Evolutionary conservation across 2,329 filamentous ascomycete genomes (phyloP), one percentile per base, ranked within the genome.

Genomic region (Fusarium verrucosum): DNA sequence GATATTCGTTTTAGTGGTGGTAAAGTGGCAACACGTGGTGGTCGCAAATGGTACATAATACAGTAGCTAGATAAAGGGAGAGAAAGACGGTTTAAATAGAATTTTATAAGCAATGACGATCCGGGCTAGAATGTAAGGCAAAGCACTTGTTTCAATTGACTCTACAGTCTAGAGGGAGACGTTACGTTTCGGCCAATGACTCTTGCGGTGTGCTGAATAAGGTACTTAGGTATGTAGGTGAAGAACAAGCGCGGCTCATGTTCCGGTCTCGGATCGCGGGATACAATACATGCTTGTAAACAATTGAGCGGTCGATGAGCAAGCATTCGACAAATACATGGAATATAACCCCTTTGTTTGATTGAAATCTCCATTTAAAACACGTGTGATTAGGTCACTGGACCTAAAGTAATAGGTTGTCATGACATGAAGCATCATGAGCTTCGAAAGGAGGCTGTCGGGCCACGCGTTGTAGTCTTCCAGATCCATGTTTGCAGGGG

Each of bases 191-290:
- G 32, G 40, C 54, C 50, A 60, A 59, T 72, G 69, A 71, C 67
- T 71, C 69, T 56, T 61, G 38, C 69, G 67, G 62, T 43, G 65
- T 62, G 42, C 69, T 62, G 58, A 65, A 69, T 63, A 69, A 62
- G n/a, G n/a, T n/a, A n/a, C n/a, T n/a, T n/a, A n/a, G n/a, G n/a
- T n/a, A n/a, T n/a, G n/a, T n/a, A n/a, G n/a, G n/a, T n/a, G n/a
- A n/a, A n/a, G 42, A 17, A 32, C 49, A 37, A 32, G 43, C 36
- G 22, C 38, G 32, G 43, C 26, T 45, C 28, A 19, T 46, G 10
- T 44, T 38, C 50, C 46, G 42, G 25, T 52, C 55, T 67, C 64
- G 50, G 64, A 65, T 65, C 43, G 47, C 58, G 63, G 63, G 58
- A 43, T n/a, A n/a, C n/a, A n/a, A n/a, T 20, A 25, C 32, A 25